A percentile compares a stretch with the other conserved stretches of the same genome.
Conservation (phyloP, 768 basidiomycete genomes). For the Rhizopogon roseolus region DNA sequence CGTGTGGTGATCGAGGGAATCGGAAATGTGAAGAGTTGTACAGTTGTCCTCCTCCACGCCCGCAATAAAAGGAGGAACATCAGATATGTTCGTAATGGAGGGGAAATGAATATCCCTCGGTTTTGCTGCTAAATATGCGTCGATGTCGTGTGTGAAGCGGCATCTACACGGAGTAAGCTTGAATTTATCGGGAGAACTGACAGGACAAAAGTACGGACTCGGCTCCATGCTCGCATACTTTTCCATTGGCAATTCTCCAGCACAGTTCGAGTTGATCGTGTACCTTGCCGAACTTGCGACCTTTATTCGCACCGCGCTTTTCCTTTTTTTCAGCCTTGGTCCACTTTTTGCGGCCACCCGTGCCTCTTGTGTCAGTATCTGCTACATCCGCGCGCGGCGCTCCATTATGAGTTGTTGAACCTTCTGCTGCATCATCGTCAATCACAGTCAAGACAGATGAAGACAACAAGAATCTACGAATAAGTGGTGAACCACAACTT, state of each 20-base stretch:
- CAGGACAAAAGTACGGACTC: constrained; percentile 38
- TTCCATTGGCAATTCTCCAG: constrained; percentile 69
- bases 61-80: constrained; percentile 47
- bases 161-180: constrained; percentile 42
- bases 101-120: constrained; percentile 67
- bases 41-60: not conserved
- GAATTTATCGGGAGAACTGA: not conserved
- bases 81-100: constrained; percentile 34
- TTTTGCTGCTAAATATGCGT: constrained; percentile 73
- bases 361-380: constrained; percentile 29
- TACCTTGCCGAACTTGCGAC: constrained; percentile 70
- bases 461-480: constrained; percentile 37
- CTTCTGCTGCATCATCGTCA: constrained; percentile 66
- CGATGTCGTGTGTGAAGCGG: constrained; percentile 74
- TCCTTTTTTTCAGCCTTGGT: constrained; percentile 70
- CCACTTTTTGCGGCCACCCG: constrained; percentile 33
- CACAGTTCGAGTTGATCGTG: constrained; percentile 82
- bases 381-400: constrained; percentile 19
- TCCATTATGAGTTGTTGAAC: constrained; percentile 34
- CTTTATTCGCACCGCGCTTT: constrained; percentile 79
- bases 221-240: constrained; percentile 64
- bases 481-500: not conserved
- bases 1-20: constrained; percentile 17
- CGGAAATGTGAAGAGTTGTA: no score
- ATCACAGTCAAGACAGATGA: constrained; percentile 20